A percentile compares a stretch with the other conserved stretches of the same genome.
Conservation (phyloP, 1,284 basidiomycete genomes). For the Termitomyces sp. region DNA sequence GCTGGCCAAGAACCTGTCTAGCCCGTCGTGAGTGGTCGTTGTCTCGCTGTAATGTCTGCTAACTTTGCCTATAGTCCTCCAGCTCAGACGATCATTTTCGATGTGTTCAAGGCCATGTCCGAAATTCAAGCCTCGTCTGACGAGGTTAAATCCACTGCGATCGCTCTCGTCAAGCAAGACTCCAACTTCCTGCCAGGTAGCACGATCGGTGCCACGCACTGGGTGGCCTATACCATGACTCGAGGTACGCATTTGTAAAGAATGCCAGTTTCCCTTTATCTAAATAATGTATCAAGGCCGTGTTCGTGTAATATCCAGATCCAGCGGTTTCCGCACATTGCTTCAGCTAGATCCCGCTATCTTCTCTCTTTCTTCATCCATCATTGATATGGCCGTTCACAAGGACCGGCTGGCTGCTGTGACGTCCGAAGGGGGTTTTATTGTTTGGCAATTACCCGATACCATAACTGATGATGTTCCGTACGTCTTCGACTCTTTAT, state of each 20-base stretch:
- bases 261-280: neutral
- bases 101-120: slow-evolving; percentile 63
- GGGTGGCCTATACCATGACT: slow-evolving; percentile 89
- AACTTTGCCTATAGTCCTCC: slow-evolving; percentile 35
- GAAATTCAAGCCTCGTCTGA: slow-evolving; percentile 70
- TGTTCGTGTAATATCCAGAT: slow-evolving; percentile 78
- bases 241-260: slow-evolving; percentile 41
- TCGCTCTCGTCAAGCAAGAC: slow-evolving; percentile 78
- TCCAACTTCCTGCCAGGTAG: slow-evolving; percentile 74
- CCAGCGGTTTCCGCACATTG: slow-evolving; percentile 78
- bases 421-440: slow-evolving; percentile 79
- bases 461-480: slow-evolving; percentile 77
- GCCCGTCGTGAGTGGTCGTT: slow-evolving; percentile 43
- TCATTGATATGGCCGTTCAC: slow-evolving; percentile 78
- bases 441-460: slow-evolving; percentile 79
- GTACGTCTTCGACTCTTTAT: slow-evolving; percentile 42
- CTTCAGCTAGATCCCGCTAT: slow-evolving; percentile 53
- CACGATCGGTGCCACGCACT: slow-evolving; percentile 81
- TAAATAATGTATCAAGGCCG: slow-evolving; percentile 42
- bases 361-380: slow-evolving; percentile 62
- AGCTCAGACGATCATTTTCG: slow-evolving; percentile 65
- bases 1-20: slow-evolving; percentile 43
- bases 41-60: slow-evolving; percentile 7
- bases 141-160: slow-evolving; percentile 73
- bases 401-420: slow-evolving; percentile 78